phyloP scores from a whole-genome alignment of 352 stramenopile species.

The Pythium apleroticum region DNA sequence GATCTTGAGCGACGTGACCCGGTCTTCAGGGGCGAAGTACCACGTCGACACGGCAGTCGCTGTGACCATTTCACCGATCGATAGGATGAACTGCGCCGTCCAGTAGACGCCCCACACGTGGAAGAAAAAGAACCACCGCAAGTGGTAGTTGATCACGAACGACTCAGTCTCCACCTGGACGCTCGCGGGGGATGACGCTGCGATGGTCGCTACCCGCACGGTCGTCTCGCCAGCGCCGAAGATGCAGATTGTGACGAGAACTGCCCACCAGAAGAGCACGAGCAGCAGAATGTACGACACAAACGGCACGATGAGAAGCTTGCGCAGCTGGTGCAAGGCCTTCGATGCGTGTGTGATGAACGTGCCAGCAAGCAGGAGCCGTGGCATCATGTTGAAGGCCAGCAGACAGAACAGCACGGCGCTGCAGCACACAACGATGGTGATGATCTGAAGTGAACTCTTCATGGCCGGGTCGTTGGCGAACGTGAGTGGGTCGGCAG shows the following conservation, averaged over 20 bases:
- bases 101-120: conserved; percentile 83
- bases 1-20: conserved; percentile 54
- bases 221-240: conserved; percentile 70
- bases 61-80: conserved; percentile 74
- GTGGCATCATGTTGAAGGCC: conserved; percentile 57
- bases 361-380: conserved; percentile 61
- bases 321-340: conserved; percentile 63
- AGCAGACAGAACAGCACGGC: conserved; percentile 71
- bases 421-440: conserved; percentile 55
- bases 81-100: conserved; percentile 63
- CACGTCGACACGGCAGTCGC: conserved; percentile 69
- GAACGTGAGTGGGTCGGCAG: conserved; percentile 49
- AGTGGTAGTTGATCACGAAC: conserved; percentile 58
- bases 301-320: conserved; percentile 69
- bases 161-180: conserved; percentile 69
- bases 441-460: conserved; percentile 61
- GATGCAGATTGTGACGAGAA: conserved; percentile 72
- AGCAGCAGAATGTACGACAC: conserved; percentile 63
- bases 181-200: conserved; percentile 38
- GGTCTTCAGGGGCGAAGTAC: conserved; percentile 76
- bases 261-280: conserved; percentile 68
- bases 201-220: conserved; percentile 58
- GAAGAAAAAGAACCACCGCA: conserved; percentile 79
- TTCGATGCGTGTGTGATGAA: conserved; percentile 80
- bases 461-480: conserved; percentile 65